Evolutionary conservation across 441 rosid genomes (phyloP).

Genomic region (Theobroma grandiflorum): DNA sequence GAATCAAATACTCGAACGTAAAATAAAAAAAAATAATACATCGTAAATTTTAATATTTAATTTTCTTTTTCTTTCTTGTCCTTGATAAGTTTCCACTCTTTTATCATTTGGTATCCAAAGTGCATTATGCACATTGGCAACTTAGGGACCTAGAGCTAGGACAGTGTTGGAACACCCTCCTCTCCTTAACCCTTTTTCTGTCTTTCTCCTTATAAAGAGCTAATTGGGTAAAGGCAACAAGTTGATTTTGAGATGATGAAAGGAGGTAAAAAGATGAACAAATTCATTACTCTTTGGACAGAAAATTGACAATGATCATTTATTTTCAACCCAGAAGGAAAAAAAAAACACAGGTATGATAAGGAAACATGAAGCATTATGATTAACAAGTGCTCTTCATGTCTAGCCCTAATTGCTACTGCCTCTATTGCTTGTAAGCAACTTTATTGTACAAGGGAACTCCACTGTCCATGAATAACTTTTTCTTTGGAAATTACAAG

Average conservation of each 20-base stretch:
- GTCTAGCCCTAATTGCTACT: neutral
- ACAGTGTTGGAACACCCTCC: neutral
- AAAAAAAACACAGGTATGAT: neutral
- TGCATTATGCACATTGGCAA: constrained; percentile 9
- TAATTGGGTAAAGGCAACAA: neutral
- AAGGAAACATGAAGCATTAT: neutral
- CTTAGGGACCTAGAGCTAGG: neutral
- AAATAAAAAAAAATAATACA: too few relatives aligned
- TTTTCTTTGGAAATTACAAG: neutral
- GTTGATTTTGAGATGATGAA: neutral
- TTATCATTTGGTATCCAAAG: neutral
- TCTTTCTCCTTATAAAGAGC: neutral
- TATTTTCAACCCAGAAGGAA: neutral
- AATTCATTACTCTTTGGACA: neutral
- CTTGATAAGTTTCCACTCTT: neutral
- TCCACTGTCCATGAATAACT: neutral
- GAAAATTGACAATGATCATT: neutral
- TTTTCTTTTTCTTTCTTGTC: neutral
- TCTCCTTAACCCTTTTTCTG: too few relatives aligned
- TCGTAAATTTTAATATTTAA: too few relatives aligned
- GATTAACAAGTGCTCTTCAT: neutral
- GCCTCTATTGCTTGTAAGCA: neutral
- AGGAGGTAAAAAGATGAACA: neutral
- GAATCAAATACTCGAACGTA: too few relatives aligned
- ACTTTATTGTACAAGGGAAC: constrained; percentile 14